These are phyloP conservation scores for Cladosporium velox DNA, from an alignment of 2,329 filamentous ascomycete species.

Conservation along the genomic window DNA sequence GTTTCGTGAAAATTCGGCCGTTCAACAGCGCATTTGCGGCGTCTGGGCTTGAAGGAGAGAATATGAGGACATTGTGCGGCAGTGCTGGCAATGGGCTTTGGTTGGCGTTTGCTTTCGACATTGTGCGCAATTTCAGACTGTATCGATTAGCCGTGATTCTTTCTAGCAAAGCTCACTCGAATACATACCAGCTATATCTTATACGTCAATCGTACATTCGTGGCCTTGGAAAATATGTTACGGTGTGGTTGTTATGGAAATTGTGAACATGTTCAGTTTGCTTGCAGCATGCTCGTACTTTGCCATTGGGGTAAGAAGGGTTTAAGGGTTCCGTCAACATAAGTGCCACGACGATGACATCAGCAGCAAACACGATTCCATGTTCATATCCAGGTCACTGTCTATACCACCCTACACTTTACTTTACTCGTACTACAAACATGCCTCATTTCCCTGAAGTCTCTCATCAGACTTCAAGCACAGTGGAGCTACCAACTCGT, in stretches of 20 bases:
- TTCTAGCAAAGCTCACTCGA: background rate
- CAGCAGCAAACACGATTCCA: background rate
- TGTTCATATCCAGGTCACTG: background rate
- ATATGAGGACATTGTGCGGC: constrained; percentile 14
- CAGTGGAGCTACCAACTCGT: constrained; percentile 32
- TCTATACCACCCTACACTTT: background rate
- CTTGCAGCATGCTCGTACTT: background rate
- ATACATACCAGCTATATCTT: background rate
- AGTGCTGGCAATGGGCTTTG: background rate
- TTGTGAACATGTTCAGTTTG: background rate
- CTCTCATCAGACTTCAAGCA: constrained; percentile 48
- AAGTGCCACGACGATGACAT: background rate
- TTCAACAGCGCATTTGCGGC: background rate
- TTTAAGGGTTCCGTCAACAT: background rate
- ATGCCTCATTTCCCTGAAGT: constrained; percentile 16
- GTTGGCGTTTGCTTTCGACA: background rate
- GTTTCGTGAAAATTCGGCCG: constrained; percentile 5
- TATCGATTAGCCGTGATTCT: background rate
- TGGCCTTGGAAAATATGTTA: background rate
- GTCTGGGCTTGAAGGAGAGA: constrained; percentile 3
- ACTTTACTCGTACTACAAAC: background rate
- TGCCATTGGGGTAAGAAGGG: background rate
- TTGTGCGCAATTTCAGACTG: background rate
- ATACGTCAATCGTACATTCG: background rate
- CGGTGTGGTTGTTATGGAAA: background rate